phyloP scores from a whole-genome alignment of 2,329 filamentous ascomycete genomes.

The Diaporthe vaccinii region DNA sequence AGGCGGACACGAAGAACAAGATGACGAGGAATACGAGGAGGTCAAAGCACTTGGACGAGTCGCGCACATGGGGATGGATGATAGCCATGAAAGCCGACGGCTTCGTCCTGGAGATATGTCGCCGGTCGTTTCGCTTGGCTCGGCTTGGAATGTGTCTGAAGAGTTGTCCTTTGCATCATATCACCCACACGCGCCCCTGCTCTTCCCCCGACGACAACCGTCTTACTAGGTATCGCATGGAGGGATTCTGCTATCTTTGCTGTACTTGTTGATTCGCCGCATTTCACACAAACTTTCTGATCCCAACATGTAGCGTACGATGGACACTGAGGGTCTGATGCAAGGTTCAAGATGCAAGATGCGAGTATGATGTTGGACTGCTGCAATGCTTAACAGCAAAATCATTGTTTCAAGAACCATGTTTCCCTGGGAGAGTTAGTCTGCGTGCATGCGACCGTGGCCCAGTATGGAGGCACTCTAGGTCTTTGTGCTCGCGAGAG shows the following conservation, averaged over 20 bases:
- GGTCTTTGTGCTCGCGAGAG: not conserved
- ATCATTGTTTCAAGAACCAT: not conserved
- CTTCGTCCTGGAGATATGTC: constrained; percentile 32
- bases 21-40: constrained; percentile 11
- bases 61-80: constrained; percentile 3
- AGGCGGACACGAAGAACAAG: constrained; percentile 19
- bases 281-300: constrained; percentile 1
- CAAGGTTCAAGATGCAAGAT: not conserved
- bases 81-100: constrained; percentile 25
- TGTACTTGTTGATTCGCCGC: constrained; percentile 30
- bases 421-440: not conserved
- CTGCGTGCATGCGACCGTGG: not conserved
- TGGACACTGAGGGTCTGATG: constrained; percentile 1
- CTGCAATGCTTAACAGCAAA: not conserved
- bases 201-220: not conserved
- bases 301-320: constrained; percentile 13
- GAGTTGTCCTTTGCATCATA: constrained; percentile 6
- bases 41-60: constrained; percentile 1
- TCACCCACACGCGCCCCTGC: not conserved
- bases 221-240: constrained; percentile 19
- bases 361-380: constrained; percentile 8
- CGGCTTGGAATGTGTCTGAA: constrained; percentile 6
- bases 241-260: constrained; percentile 23
- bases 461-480: not conserved
- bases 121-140: constrained; percentile 6